Conservation (phyloP, 495 filamentous ascomycete genomes). For the Lindgomyces ingoldianus region DNA sequence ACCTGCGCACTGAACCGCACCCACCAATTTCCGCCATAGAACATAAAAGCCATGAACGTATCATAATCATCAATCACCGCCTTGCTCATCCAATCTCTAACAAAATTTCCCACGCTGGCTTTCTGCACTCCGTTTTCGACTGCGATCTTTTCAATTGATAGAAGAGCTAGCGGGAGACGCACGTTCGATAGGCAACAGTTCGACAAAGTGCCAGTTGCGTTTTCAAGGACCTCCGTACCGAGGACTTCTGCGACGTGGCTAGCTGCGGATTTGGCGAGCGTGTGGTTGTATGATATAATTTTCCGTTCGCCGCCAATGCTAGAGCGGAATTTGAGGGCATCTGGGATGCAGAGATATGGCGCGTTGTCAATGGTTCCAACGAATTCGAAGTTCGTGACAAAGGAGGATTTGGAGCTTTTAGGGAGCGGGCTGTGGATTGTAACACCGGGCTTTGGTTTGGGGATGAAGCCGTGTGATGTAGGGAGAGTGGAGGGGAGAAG, state of each 20-base stretch:
- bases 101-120: constrained; percentile 38
- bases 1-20: constrained; percentile 74
- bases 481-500: constrained; percentile 75
- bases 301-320: constrained; percentile 72
- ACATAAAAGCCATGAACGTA: constrained; percentile 68
- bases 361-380: constrained; percentile 72
- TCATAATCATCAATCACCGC: constrained; percentile 56
- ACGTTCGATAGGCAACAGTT: constrained; percentile 67
- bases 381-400: constrained; percentile 74
- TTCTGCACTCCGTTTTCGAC: constrained; percentile 27
- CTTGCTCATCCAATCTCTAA: constrained; percentile 60
- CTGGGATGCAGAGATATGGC: constrained; percentile 69
- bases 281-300: constrained; percentile 60
- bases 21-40: constrained; percentile 64
- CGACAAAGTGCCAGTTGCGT: constrained; percentile 50
- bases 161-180: constrained; percentile 62
- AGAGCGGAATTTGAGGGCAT: constrained; percentile 66
- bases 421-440: constrained; percentile 58
- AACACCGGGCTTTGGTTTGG: constrained; percentile 50
- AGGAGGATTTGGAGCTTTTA: constrained; percentile 51
- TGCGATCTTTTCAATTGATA: constrained; percentile 19
- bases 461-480: constrained; percentile 62
- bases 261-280: constrained; percentile 62
- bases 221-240: constrained; percentile 67
- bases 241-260: constrained; percentile 56